Evolutionary conservation across 768 basidiomycete species (phyloP), one percentile per base, ranked within the genome.

Genomic region (Artomyces pyxidatus): DNA sequence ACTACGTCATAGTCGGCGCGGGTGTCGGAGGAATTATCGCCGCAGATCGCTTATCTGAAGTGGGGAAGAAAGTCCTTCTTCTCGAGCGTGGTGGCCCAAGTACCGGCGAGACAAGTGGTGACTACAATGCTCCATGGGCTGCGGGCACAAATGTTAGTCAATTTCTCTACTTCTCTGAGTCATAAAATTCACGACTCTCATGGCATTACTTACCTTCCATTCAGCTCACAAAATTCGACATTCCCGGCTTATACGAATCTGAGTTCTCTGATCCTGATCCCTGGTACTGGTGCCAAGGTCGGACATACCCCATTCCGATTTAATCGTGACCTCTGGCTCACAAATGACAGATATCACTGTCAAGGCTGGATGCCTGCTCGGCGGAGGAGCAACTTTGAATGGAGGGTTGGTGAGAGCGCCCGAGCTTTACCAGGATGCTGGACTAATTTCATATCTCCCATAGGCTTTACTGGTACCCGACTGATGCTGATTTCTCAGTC

Each of bases 211-310:
- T 43, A 39, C 3, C 26, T n/a, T n/a, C n/a, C n/a, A n/a, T 14
- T 46, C 56, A 81, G 78, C 61, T 78, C 46, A 83, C 81, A 4
- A 81, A 81, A 57, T 82, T 81, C 59, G 81, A 83, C 54, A 66
- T 80, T 48, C 80, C 80, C 21, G 80, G 81, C 56, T 57, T 80
- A 37, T 83, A 81, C 57, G 78, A 83, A 64, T 74, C 77, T 35
- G 75, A 81, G 76, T 83, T 83, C 65, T 68, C 72, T 14, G 78
- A 79, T 46, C 58, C 66, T 32, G 71, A 78, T 54, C 66, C 71
- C 2, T 82, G 70, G 64, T 83, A 75, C 74, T 83, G 78, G 78
- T 83, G 80, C 65, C 80, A 78, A 64, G 77, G 76, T 73, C 47
- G 21, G 57, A 30, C 2, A 11, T 28, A n/a, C n/a, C n/a, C 29